Evolutionary conservation across 208 protist genomes (phyloP).

Genomic region (Leishmania amazonensis): DNA sequence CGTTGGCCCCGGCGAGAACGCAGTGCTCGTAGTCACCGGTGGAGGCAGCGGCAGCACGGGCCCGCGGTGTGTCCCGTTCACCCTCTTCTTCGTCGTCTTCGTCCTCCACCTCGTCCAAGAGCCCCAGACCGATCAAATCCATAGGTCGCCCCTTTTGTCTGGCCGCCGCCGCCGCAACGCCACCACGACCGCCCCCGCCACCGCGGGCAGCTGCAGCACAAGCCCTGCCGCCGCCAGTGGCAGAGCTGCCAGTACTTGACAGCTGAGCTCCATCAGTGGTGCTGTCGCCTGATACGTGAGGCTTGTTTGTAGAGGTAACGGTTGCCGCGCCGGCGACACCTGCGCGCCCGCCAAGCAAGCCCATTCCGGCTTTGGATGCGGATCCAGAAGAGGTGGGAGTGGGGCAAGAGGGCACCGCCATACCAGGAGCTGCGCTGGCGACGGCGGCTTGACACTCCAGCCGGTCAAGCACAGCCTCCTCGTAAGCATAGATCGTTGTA

Average conservation of each 20-base stretch:
- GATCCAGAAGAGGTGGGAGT: neutral
- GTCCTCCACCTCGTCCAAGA: constrained; percentile 32
- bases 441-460: constrained; percentile 17
- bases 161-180: neutral
- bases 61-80: neutral
- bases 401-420: neutral
- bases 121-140: constrained; percentile 24
- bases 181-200: neutral
- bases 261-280: neutral
- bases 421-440: neutral
- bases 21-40: neutral
- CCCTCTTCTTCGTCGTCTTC: constrained; percentile 35
- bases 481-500: constrained; percentile 5
- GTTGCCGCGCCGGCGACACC: neutral
- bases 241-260: neutral
- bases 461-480: constrained; percentile 14
- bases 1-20: neutral
- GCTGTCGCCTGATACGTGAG: neutral
- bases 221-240: neutral
- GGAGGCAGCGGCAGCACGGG: no score
- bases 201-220: neutral
- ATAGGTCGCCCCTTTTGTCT: constrained; percentile 1
- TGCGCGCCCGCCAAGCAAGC: neutral
- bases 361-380: neutral
- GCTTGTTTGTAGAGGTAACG: neutral